Base-by-base conservation (phyloP, 192 early-diverging fungal genomes). In the Entomortierella lignicola region DNA sequence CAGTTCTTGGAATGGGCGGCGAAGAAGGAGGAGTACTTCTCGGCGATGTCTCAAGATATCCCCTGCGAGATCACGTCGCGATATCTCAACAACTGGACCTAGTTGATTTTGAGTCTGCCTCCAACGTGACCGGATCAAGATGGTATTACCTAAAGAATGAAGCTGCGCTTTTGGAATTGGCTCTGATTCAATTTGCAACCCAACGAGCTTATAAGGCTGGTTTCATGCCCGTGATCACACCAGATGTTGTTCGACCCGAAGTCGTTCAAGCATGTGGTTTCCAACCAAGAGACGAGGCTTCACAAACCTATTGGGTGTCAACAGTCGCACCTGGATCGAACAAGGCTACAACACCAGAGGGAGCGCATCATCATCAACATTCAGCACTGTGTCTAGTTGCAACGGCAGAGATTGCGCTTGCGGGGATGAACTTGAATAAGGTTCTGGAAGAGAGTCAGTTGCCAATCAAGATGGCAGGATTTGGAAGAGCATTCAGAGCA, bases 401-500 rank as follows among this genome's bases (percentile, higher is more conserved):
- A 3, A 98, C 97, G 18, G 94, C 95, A 1, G 97, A 98, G 80
- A 93, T 98, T 67, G 94, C 97, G 6, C 81, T 98, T 42, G 94
- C 94, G 10, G 97, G 92, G 1, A 92, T 94, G 90, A 89, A 91
- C 77, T 84, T 90, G 41, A 85, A 91, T 60, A 89, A 88, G 65
- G 83, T 91, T 4, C 56, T 96, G 27, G 66, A 83, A 1, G 71
- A 82, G 41, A 66, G 41, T n/a, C 77, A 85, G n/a, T 75, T 96
- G 29, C 95, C 96, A 0, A 82, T 89, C 47, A 87, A 88, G 30
- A 64, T 91, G 56, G 97, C 94, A 21, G 97, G 92, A 1, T 88
- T 95, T 29, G 92, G 96, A 30, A 87, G 91, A 52, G 91, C 93
- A n/a, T 97, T 96, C 80, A 89, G 97, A 29, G 94, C 95, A 12